These are phyloP conservation scores for Jacaranda mimosifolia DNA, from an alignment of 257 asterid genomes.

Conservation along the genomic window DNA sequence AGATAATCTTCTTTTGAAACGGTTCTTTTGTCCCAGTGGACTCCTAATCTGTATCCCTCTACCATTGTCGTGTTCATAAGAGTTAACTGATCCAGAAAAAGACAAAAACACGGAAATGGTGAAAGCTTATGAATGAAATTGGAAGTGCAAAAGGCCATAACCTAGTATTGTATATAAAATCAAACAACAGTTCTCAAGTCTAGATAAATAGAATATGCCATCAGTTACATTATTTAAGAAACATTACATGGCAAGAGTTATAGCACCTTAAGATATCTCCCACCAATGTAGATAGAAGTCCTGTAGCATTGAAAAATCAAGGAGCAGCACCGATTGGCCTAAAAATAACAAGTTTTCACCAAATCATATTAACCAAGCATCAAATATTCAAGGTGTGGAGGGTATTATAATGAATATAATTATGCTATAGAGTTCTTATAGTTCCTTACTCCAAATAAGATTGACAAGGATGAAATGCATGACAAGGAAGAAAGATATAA, in stretches of 20 bases:
- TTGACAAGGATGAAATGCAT: constrained; percentile 19
- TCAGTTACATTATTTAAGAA: constrained; percentile 14
- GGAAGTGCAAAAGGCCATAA: background rate
- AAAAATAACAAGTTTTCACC: constrained; percentile 34
- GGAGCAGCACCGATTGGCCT: constrained; percentile 68
- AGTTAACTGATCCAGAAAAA: background rate
- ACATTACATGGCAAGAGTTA: constrained; percentile 9
- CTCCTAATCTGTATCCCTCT: too few relatives aligned
- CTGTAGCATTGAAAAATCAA: constrained; percentile 65
- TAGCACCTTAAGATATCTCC: constrained; percentile 94
- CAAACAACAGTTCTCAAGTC: too few relatives aligned
- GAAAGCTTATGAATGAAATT: background rate
- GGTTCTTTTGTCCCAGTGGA: too few relatives aligned
- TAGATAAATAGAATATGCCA: background rate
- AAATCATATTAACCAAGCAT: constrained; percentile 15
- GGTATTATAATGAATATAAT: background rate
- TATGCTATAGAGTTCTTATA: background rate
- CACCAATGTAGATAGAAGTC: constrained; percentile 82
- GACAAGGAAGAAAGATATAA: constrained; percentile 28
- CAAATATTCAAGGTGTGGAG: background rate
- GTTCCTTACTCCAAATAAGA: background rate
- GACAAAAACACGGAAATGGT: background rate
- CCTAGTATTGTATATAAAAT: too few relatives aligned
- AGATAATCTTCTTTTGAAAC: too few relatives aligned
- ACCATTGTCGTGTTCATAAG: background rate